Conservation (phyloP, 495 filamentous ascomycete species). For the Lichina pygmaea region DNA sequence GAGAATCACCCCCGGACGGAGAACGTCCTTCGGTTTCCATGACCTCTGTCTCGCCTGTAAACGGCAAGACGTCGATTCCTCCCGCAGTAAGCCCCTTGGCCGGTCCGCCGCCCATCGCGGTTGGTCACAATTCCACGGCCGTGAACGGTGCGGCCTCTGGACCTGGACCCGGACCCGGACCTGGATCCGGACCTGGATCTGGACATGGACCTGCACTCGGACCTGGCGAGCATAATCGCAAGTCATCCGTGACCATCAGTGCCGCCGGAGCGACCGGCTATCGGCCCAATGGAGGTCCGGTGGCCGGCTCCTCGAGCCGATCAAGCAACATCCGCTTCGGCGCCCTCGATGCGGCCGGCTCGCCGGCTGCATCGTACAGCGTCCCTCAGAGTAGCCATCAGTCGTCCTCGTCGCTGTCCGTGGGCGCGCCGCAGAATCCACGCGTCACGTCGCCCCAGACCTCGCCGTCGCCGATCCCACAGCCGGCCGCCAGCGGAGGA, state of each 20-base stretch:
- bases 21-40: background rate
- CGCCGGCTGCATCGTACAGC: slow-evolving; percentile 38
- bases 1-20: background rate
- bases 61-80: slow-evolving; percentile 49
- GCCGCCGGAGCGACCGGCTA: slow-evolving; percentile 47
- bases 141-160: slow-evolving; percentile 21
- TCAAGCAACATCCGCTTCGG: slow-evolving; percentile 54
- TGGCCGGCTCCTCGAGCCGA: slow-evolving; percentile 25
- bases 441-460: slow-evolving; percentile 42
- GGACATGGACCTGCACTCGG: no score
- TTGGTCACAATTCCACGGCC: slow-evolving; percentile 26
- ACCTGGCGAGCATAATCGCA: slow-evolving; percentile 43
- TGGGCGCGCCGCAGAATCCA: slow-evolving; percentile 35
- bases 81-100: slow-evolving; percentile 33
- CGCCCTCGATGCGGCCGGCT: slow-evolving; percentile 31
- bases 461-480: slow-evolving; percentile 75
- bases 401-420: slow-evolving; percentile 29
- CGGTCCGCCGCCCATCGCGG: slow-evolving; percentile 25
- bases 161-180: no score
- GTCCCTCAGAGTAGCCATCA: slow-evolving; percentile 22
- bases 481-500: slow-evolving; percentile 62
- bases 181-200: no score
- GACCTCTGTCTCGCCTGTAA: slow-evolving; percentile 50
- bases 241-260: slow-evolving; percentile 70
- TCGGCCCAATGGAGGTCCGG: slow-evolving; percentile 46